Evolutionary conservation across 768 basidiomycete genomes (phyloP).

Genomic region (Tremella mesenterica): DNA sequence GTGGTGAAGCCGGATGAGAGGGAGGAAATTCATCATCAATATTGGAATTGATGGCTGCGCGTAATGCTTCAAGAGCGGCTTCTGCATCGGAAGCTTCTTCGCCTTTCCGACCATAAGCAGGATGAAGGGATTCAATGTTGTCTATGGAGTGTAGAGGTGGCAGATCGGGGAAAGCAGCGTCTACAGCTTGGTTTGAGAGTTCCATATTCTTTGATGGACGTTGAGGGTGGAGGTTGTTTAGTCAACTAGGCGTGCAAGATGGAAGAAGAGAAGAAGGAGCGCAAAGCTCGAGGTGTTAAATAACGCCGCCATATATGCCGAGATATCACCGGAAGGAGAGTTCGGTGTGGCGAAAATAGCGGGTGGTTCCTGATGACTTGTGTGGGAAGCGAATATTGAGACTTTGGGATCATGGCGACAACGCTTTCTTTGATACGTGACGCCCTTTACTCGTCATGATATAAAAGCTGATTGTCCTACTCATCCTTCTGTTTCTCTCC

Average conservation of each 20-base stretch:
- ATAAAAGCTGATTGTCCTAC: too few species aligned
- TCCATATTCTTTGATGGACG: slow-evolving; percentile 15
- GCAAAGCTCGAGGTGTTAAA: too few species aligned
- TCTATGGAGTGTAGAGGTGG: slow-evolving; percentile 9
- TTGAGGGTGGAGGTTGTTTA: slow-evolving; percentile 15
- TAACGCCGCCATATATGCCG: too few species aligned
- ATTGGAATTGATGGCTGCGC: slow-evolving; percentile 20
- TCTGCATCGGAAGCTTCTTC: slow-evolving; percentile 12
- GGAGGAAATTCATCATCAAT: slow-evolving; percentile 1
- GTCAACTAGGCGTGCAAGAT: background rate
- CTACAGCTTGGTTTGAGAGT: background rate
- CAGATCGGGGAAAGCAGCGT: background rate
- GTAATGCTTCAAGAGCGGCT: slow-evolving; percentile 23
- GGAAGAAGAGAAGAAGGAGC: too few species aligned
- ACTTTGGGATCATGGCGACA: too few species aligned
- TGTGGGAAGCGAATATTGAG: too few species aligned
- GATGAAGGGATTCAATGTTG: slow-evolving; percentile 3
- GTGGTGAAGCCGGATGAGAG: background rate
- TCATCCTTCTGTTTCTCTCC: too few species aligned
- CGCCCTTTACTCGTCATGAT: too few species aligned
- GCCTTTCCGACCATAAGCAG: background rate
- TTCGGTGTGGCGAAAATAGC: too few species aligned
- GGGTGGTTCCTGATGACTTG: too few species aligned
- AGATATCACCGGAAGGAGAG: too few species aligned
- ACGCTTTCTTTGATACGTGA: too few species aligned